Percentiles rank a stretch among this genome's conserved stretches.
Evolutionary conservation across 345 rosid genomes (phyloP).

Genomic region (Xanthoceras sorbifolium): DNA sequence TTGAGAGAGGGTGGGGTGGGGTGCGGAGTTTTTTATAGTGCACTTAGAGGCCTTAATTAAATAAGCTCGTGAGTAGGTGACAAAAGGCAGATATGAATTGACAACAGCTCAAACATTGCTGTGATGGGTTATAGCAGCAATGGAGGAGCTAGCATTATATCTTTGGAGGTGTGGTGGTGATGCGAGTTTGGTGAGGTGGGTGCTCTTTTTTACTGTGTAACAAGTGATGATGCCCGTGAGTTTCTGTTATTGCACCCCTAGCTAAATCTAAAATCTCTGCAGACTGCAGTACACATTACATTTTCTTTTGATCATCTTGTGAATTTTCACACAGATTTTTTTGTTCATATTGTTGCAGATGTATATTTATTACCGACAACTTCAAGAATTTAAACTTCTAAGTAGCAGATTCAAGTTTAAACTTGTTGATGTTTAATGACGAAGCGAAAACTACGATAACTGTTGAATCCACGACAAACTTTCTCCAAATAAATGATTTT

Average conservation of each 20-base stretch:
- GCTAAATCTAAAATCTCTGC: background rate
- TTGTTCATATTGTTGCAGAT: background rate
- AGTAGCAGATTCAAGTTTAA: background rate
- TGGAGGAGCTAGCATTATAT: background rate
- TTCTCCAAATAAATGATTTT: too few relatives aligned
- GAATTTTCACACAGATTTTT: background rate
- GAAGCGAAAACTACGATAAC: too few relatives aligned
- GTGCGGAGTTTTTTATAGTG: too few relatives aligned
- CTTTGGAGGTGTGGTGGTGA: conserved; percentile 28
- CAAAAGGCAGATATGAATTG: conserved; percentile 14
- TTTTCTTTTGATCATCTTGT: background rate
- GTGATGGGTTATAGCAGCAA: conserved; percentile 9
- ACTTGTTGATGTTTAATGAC: too few relatives aligned
- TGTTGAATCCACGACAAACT: too few relatives aligned
- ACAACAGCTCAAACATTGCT: conserved; percentile 28
- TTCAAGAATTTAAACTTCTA: background rate
- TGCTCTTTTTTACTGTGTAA: conserved; percentile 22
- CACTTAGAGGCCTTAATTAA: conserved; percentile 40
- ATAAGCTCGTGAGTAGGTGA: conserved; percentile 70
- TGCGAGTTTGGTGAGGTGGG: conserved; percentile 38
- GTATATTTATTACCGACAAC: conserved; percentile 10
- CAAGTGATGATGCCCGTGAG: conserved; percentile 61
- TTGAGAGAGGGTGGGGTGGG: conserved; percentile 13
- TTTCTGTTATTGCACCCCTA: conserved; percentile 40
- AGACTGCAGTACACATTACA: too few relatives aligned